These are phyloP conservation scores for Astragalus membranaceus DNA, from an alignment of 306 rosid species.

Conservation along the genomic window DNA sequence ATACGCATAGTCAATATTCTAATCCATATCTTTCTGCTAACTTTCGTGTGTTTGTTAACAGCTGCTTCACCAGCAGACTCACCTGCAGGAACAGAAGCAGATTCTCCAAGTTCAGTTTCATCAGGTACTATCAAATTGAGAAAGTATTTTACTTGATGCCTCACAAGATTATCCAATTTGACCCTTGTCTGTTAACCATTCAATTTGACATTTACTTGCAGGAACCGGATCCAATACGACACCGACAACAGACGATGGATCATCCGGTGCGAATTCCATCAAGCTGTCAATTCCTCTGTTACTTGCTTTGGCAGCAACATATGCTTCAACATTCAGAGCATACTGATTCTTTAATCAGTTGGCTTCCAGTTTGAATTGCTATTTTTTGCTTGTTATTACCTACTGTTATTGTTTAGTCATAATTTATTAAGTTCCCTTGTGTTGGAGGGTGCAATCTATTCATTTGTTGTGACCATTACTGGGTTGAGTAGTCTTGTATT, in stretches of 20 bases:
- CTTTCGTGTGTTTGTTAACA: conserved; percentile 18
- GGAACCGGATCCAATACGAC: conserved; percentile 63
- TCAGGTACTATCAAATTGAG: conserved; percentile 44
- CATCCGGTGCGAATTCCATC: conserved; percentile 55
- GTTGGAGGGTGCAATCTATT: conserved; percentile 23
- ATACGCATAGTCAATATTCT: not conserved
- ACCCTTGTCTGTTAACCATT: conserved; percentile 11
- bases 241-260: conserved; percentile 47
- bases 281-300: conserved; percentile 43
- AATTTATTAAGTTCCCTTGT: conserved; percentile 10
- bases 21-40: conserved; percentile 9
- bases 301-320: conserved; percentile 40
- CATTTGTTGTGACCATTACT: conserved; percentile 22
- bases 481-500: conserved; percentile 23
- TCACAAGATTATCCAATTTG: not conserved
- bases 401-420: not conserved
- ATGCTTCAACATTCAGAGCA: conserved; percentile 30
- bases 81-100: conserved; percentile 63
- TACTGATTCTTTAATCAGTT: conserved; percentile 28
- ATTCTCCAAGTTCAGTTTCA: conserved; percentile 53
- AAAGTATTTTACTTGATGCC: not conserved
- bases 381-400: not conserved
- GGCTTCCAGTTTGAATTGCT: conserved; percentile 1
- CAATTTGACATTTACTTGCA: conserved; percentile 25
- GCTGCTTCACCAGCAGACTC: conserved; percentile 62